A percentile compares a stretch with the other conserved stretches of the same genome.
phyloP scores from a whole-genome alignment of 108 stramenopile species.

The Nitzschia palea region DNA sequence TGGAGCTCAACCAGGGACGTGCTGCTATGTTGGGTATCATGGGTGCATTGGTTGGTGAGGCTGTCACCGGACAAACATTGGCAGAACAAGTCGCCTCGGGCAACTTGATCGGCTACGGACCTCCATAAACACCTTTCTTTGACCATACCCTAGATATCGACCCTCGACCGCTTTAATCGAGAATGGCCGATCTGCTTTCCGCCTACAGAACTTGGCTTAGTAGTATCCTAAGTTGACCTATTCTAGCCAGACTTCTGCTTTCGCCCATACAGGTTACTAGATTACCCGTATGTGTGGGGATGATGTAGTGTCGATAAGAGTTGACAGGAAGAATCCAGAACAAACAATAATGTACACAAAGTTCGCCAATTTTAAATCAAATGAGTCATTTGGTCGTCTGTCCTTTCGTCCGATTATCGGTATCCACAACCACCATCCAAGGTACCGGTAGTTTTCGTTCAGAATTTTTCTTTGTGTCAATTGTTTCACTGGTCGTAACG shows the following conservation, averaged over 20 bases:
- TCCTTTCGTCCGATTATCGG: too few relatives aligned
- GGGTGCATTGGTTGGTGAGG: slow-evolving; percentile 83
- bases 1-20: slow-evolving; percentile 92
- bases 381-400: background rate
- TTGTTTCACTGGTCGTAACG: too few relatives aligned
- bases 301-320: background rate
- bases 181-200: background rate
- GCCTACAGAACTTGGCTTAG: too few relatives aligned
- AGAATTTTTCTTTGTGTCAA: background rate
- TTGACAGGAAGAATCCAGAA: background rate
- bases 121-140: slow-evolving; percentile 1
- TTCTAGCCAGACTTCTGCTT: background rate
- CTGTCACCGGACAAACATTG: slow-evolving; percentile 74
- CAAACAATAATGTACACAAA: background rate
- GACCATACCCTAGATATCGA: background rate
- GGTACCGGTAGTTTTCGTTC: background rate
- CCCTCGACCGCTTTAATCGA: background rate
- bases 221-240: background rate
- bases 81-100: slow-evolving; percentile 92
- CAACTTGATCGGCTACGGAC: slow-evolving; percentile 75
- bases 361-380: background rate
- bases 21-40: slow-evolving; percentile 93
- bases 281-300: too few relatives aligned
- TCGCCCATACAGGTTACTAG: too few relatives aligned
- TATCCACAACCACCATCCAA: too few relatives aligned